These are phyloP conservation scores for Wickerhamiella brachini DNA, from an alignment of 805 yeast species.

Conservation along the genomic window DNA sequence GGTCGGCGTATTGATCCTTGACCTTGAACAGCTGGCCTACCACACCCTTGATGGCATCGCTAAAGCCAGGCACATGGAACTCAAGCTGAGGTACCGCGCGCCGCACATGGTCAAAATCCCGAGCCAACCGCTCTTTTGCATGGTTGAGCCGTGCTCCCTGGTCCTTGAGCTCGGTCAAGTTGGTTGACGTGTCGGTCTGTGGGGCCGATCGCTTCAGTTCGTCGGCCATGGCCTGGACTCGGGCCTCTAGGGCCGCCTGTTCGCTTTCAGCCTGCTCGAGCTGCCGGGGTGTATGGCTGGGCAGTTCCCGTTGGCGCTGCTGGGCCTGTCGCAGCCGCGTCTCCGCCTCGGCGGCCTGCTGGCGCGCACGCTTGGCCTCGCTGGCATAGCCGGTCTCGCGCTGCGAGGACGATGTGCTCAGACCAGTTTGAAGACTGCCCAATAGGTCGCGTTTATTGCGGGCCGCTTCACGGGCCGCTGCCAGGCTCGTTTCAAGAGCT, in stretches of 20 bases:
- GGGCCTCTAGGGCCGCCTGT: not conserved
- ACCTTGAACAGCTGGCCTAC: constrained; percentile 74
- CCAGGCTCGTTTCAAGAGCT: constrained; percentile 1
- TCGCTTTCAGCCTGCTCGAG: not conserved
- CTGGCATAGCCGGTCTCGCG: constrained; percentile 17
- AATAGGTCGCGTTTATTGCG: constrained; percentile 10
- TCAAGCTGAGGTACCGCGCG: constrained; percentile 3
- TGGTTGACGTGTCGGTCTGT: not conserved
- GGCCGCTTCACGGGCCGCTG: constrained; percentile 1
- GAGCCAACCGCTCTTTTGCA: not conserved
- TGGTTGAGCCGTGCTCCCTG: not conserved
- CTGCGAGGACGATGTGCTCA: constrained; percentile 14
- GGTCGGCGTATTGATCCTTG: constrained; percentile 39
- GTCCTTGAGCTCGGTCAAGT: not conserved
- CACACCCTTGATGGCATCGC: constrained; percentile 64
- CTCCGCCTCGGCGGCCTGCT: constrained; percentile 5
- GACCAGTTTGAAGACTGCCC: constrained; percentile 15
- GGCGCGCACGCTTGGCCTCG: constrained; percentile 11
- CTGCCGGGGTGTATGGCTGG: not conserved
- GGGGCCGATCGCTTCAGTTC: not conserved
- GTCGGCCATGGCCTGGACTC: not conserved
- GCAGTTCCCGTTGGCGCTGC: not conserved
- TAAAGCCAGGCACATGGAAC: constrained; percentile 33
- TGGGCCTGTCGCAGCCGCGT: not conserved
- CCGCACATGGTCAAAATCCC: not conserved